These are phyloP conservation scores for Pichia sp. DNA, from an alignment of 1,139 yeast genomes.

Conservation along the genomic window DNA sequence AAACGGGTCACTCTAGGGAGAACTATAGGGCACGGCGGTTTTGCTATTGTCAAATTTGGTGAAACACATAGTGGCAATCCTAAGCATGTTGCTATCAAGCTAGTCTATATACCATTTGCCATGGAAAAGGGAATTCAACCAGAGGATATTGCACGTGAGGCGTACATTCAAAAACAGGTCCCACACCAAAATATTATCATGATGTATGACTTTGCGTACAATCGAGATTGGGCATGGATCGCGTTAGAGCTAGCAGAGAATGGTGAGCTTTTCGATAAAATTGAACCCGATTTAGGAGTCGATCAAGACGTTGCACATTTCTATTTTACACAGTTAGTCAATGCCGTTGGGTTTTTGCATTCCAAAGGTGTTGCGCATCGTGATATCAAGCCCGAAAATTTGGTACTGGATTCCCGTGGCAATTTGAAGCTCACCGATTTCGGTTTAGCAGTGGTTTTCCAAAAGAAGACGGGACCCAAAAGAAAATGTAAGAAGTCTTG, in stretches of 20 bases:
- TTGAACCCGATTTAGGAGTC: constrained; percentile 67
- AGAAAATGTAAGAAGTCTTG: constrained; percentile 51
- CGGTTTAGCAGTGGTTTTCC: constrained; percentile 56
- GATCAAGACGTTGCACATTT: constrained; percentile 60
- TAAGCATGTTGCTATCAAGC: constrained; percentile 44
- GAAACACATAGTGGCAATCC: constrained; percentile 12
- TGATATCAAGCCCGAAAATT: constrained; percentile 86
- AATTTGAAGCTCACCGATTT: constrained; percentile 63
- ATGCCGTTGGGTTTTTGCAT: constrained; percentile 54
- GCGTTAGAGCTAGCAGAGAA: constrained; percentile 61
- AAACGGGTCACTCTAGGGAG: constrained; percentile 23
- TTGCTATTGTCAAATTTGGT: constrained; percentile 29
- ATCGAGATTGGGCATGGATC: constrained; percentile 50
- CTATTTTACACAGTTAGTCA: constrained; percentile 55
- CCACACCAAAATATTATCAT: constrained; percentile 57
- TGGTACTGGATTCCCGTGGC: constrained; percentile 61
- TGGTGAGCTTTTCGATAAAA: constrained; percentile 67
- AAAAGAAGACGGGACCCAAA: constrained; percentile 50
- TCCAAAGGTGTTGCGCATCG: constrained; percentile 74
- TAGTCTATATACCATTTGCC: constrained; percentile 44
- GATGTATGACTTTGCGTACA: constrained; percentile 44
- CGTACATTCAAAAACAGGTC: constrained; percentile 40
- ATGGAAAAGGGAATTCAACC: constrained; percentile 36
- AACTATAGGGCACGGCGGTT: constrained; percentile 31
- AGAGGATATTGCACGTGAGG: constrained; percentile 44